Evolutionary conservation across 2,329 filamentous ascomycete species (phyloP).

Genomic region (Calonectria henricotiae): DNA sequence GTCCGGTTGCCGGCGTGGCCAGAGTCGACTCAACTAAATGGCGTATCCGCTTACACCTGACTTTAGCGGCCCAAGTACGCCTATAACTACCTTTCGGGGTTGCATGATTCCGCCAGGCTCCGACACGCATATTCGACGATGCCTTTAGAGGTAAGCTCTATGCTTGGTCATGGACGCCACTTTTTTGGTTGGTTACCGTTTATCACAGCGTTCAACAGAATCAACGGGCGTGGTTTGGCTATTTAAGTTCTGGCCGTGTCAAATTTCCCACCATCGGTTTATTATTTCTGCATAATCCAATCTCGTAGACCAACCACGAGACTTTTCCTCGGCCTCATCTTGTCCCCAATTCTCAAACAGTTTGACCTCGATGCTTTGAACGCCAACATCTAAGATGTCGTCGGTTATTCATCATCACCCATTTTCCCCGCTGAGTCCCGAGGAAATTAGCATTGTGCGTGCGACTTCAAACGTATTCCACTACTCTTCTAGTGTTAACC

Average conservation of each 20-base stretch:
- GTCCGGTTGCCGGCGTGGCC: background rate
- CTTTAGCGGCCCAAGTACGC: conserved; percentile 22
- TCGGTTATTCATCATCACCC: background rate
- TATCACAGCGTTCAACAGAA: background rate
- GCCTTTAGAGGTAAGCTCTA: conserved; percentile 29
- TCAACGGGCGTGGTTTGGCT: background rate
- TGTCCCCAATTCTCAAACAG: background rate
- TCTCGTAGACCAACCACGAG: background rate
- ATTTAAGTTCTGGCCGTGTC: background rate
- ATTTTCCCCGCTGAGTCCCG: conserved; percentile 24
- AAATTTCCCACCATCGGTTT: background rate
- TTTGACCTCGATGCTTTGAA: background rate
- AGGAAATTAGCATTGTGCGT: conserved; percentile 26
- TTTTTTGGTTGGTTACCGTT: conserved; percentile 2
- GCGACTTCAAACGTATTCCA: background rate
- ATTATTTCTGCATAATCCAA: background rate
- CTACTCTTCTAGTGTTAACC: background rate
- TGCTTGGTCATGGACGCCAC: conserved; percentile 4
- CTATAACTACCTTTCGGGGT: conserved; percentile 21
- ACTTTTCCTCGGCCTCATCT: background rate
- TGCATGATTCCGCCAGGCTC: conserved; percentile 2
- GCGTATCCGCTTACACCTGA: conserved; percentile 16
- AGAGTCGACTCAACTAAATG: background rate
- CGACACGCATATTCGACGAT: conserved; percentile 21
- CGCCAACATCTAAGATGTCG: background rate